Conservation (phyloP, 2,329 filamentous ascomycete species). For the Orbilia brochopaga region DNA sequence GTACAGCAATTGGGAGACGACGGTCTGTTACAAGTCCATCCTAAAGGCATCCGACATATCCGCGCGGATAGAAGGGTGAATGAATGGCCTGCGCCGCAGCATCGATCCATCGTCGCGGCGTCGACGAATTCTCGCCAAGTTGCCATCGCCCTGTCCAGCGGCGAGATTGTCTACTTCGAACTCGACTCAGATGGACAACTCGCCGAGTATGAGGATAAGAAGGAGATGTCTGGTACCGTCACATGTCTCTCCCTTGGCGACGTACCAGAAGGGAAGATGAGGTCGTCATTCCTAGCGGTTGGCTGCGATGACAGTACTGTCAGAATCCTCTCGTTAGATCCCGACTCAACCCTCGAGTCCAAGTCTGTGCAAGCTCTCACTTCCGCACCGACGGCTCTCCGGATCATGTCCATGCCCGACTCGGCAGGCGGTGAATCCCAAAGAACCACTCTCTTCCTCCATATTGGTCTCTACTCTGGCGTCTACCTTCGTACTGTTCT, state of each 20-base stretch:
- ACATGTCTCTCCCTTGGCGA: slow-evolving; percentile 93
- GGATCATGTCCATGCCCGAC: slow-evolving; percentile 95
- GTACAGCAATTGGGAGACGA: slow-evolving; percentile 94
- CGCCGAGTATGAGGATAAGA: slow-evolving; percentile 92
- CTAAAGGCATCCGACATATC: slow-evolving; percentile 93
- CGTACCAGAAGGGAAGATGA: slow-evolving; percentile 83
- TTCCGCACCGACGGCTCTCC: slow-evolving; percentile 83
- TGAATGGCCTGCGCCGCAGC: slow-evolving; percentile 91
- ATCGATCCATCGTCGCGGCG: slow-evolving; percentile 85
- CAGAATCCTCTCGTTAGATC: slow-evolving; percentile 85
- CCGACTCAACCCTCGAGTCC: slow-evolving; percentile 86
- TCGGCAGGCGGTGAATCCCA: slow-evolving; percentile 72
- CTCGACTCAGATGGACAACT: slow-evolving; percentile 90
- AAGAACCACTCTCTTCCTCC: slow-evolving; percentile 86
- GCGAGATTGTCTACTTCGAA: slow-evolving; percentile 97
- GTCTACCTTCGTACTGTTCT: slow-evolving; percentile 94
- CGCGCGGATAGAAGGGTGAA: slow-evolving; percentile 77
- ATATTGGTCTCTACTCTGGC: slow-evolving; percentile 93
- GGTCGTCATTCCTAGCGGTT: slow-evolving; percentile 92
- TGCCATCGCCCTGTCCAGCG: slow-evolving; percentile 89
- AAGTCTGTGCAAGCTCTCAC: slow-evolving; percentile 94
- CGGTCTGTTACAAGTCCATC: slow-evolving; percentile 90
- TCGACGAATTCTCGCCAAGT: slow-evolving; percentile 93
- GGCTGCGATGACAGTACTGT: slow-evolving; percentile 97
- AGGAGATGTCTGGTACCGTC: slow-evolving; percentile 92